Base-by-base conservation (phyloP, 2,329 filamentous ascomycete species). In the Fusarium avenaceum region DNA sequence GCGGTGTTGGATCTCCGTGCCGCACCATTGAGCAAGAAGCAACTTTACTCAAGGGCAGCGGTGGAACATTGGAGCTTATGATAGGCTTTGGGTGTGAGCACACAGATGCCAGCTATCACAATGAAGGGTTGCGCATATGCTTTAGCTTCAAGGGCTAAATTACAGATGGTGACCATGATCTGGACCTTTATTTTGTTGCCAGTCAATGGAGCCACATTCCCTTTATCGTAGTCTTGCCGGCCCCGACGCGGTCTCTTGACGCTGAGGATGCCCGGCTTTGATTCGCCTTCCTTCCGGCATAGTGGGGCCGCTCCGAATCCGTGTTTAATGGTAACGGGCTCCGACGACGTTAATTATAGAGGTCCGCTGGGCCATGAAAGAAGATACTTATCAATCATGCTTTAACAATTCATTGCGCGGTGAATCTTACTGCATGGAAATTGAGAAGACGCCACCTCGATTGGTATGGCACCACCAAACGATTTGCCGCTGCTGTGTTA, bases 131-230 rank as follows among this genome's bases (percentile, higher is more conserved):
- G 50, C 26, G 26, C 22, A 10, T 28, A 50, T 63, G 66, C 57
- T 42, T 42, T 67, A 70, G 67, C 66, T 52, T 32, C 9, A 30
- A 56, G 52, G 57, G 51, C 62, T 69, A 70, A 63, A 53, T 67
- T 50, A 53, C 67, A 53, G 47, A 60, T 56, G 63, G 53, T 22
- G 26, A 42, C 57, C 63, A 56, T 59, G 66, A 51, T 53, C 43
- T 43, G 53, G 40, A 22, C 66, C 67, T 67, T 59, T 70, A 64
- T 60, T 9, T 24, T n/a, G 45, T 26, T 51, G 66, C 48, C 67
- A 70, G 44, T 57, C 26, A 48, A 40, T 26, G 43, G 53, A 64
- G 62, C 67, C 66, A 69, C 62, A 42, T 35, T 51, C 32, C 44
- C 44, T 35, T 45, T 45, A 22, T 42, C 26, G 17, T 47, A 49